Evolutionary conservation across 768 basidiomycete genomes (phyloP).

Genomic region (Termitomyces bulborhizus): DNA sequence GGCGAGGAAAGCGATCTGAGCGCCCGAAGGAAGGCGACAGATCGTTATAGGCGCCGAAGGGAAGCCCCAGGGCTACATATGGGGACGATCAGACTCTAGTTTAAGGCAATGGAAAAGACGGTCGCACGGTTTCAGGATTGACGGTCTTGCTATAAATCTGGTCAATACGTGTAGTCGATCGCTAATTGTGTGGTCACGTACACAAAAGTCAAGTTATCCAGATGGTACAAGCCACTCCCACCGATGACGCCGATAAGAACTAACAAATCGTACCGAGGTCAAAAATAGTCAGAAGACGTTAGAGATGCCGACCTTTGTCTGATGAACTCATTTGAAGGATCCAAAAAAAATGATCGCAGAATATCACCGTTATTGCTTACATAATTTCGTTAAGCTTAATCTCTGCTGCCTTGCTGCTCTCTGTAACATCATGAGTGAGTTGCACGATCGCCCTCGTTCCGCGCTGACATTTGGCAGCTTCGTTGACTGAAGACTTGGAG

Average conservation of each 20-base stretch:
- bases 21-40: constrained; percentile 76
- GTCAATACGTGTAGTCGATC: not conserved
- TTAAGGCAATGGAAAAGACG: not conserved
- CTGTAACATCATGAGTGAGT: no score
- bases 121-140: constrained; percentile 73
- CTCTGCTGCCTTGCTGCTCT: no score
- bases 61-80: constrained; percentile 74
- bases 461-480: no score
- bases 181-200: constrained; percentile 40
- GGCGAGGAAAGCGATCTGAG: constrained; percentile 81
- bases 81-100: constrained; percentile 21
- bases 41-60: constrained; percentile 93
- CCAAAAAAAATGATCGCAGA: no score
- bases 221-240: constrained; percentile 87
- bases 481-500: no score
- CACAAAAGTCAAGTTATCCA: constrained; percentile 88
- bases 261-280: constrained; percentile 17
- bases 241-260: constrained; percentile 88
- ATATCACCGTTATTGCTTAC: no score
- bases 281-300: no score
- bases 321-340: not conserved
- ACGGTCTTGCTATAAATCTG: constrained; percentile 50
- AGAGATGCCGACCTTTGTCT: constrained; percentile 1
- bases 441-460: no score
- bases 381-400: no score